Evolutionary conservation across 768 basidiomycete genomes (phyloP), one percentile per base, ranked within the genome.

Genomic region (Pulveroboletus sp.): DNA sequence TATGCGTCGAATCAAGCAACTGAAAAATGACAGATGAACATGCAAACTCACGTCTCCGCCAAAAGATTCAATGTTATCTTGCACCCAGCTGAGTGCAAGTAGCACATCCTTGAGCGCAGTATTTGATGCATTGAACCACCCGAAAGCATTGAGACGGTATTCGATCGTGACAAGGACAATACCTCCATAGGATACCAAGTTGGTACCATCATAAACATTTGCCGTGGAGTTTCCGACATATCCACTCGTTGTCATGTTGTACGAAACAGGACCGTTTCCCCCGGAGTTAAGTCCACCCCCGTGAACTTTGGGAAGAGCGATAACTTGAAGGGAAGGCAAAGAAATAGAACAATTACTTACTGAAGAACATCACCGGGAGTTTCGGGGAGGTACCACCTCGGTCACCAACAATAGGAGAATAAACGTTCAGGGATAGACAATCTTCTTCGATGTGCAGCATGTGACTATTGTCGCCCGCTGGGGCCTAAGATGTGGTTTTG

Each of bases 1-100:
- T 60, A 23, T 23, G 7, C 8, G 17, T 19, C 5, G 3, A 13
- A 37, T 52, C 23, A 45, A 29, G 8, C 17, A 3, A 37, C 14
- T 2, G 8, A 40, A 13, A 35, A 25, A 17, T 29, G 9, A 11
- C 7, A 40, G 6, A 17, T 10, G n/a, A 35, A 25, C 2, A 29
- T 27, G 10, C 9, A 6, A 17, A 39, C 50, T 14, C 20, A 62
- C 60, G 43, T 74, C 71, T 1, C 73, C 72, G 6, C 72, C 71
- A 46, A 74, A 75, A 13, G 57, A 49, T 25, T 16, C 53, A 14
- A 75, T 70, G 36, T 74, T 60, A 1, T 59, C 34, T 40, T 67
- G 66, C 0, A 74, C 57, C 72, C 70, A 75, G 19, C 69, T 47
- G 8, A 74, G 44, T 9, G 72, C 71, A 16, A 61, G 47, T 5